Conservation (phyloP, 2,329 filamentous ascomycete species). For the Colletotrichum somersetense region DNA sequence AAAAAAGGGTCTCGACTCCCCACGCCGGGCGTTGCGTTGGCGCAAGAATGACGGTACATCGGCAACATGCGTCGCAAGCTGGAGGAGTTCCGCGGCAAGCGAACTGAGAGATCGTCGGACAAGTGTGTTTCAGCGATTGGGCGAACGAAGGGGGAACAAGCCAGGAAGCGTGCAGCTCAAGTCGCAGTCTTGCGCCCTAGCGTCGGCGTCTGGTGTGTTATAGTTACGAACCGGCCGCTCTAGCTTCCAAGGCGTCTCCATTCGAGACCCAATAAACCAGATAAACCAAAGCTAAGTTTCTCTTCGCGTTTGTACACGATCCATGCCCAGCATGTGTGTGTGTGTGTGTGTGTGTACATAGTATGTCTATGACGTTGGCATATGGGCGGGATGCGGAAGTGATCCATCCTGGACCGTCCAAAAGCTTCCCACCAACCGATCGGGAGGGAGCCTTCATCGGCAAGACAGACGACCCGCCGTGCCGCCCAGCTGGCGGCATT, state of each 20-base stretch:
- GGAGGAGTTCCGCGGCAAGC: not conserved
- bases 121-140: constrained; percentile 37
- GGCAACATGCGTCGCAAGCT: not conserved
- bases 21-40: not conserved
- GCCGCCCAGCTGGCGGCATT: constrained; percentile 29
- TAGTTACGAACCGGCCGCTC: constrained; percentile 21
- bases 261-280: not conserved
- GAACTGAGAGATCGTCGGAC: constrained; percentile 18
- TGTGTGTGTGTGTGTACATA: no score
- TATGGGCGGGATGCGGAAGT: not conserved
- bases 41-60: not conserved
- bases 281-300: not conserved
- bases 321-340: not conserved
- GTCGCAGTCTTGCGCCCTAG: constrained; percentile 26
- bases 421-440: not conserved
- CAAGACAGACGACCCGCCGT: constrained; percentile 31
- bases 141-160: constrained; percentile 8
- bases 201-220: constrained; percentile 14
- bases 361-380: not conserved
- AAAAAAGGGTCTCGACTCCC: no score
- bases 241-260: not conserved
- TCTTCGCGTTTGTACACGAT: not conserved
- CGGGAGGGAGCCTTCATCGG: constrained; percentile 16
- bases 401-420: not conserved
- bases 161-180: constrained; percentile 24